Evolutionary conservation across 495 filamentous ascomycete species (phyloP).

Genomic region (Xylaria telfairii): DNA sequence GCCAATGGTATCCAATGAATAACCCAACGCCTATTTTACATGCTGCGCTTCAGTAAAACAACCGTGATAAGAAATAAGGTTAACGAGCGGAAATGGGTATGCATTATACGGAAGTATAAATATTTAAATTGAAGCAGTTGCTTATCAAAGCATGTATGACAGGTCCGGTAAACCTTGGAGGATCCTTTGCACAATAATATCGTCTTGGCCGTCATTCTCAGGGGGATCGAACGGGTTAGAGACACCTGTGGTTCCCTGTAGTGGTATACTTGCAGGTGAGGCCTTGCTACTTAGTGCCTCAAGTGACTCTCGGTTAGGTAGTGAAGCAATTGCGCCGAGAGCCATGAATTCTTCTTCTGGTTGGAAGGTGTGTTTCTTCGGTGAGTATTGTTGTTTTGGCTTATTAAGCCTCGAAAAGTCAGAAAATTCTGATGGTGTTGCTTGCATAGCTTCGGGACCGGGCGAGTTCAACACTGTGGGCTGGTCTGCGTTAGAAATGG

Average conservation of each 20-base stretch:
- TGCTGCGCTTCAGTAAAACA: background rate
- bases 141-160: constrained; percentile 59
- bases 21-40: constrained; percentile 1
- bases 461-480: constrained; percentile 6
- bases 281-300: background rate
- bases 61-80: background rate
- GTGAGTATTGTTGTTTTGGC: constrained; percentile 14
- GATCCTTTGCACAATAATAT: constrained; percentile 44
- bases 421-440: constrained; percentile 16
- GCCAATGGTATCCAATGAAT: constrained; percentile 15
- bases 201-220: constrained; percentile 33
- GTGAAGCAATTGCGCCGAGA: constrained; percentile 39
- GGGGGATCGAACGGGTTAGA: constrained; percentile 33
- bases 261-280: background rate
- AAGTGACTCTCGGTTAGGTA: background rate
- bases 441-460: constrained; percentile 5
- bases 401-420: constrained; percentile 33
- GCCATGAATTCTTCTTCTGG: constrained; percentile 44
- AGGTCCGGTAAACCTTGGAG: constrained; percentile 55
- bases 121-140: constrained; percentile 1
- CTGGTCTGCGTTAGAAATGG: constrained; percentile 20
- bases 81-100: background rate
- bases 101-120: constrained; percentile 11
- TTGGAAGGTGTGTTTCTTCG: constrained; percentile 39
- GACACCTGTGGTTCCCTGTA: constrained; percentile 12